Base-by-base conservation (phyloP, 164 flowering plant genomes). In the Annona squamosa region DNA sequence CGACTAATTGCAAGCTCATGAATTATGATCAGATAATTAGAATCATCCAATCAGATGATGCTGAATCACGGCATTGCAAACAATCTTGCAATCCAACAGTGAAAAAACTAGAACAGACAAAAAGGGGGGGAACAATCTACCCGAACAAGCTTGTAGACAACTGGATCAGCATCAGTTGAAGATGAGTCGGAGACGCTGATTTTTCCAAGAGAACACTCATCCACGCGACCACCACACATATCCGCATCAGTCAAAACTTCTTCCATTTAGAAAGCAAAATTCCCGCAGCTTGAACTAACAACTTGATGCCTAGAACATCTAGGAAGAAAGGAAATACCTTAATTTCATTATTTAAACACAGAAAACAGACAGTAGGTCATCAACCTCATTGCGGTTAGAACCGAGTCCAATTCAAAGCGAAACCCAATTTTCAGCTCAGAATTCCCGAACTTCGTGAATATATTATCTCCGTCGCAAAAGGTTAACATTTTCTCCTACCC, bases 171-270 rank as follows among this genome's bases (percentile, higher is more conserved):
- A 69, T 52, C 45, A 45, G 64, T 71, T 52, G 67, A 16, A 9
- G 86, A 76, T 69, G 83, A 79, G 4, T 76, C 41, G 5, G 72
- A 19, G 5, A 85, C 75, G 73, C 69, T 57, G 68, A 65, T 72
- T 44, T 77, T 78, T 19, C 52, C 80, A 69, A 62, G 78, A 43
- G 67, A 68, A 66, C 48, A 72, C 46, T 84, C 84, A 64, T 79
- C 78, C 52, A 72, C 42, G 62, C 64, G 79, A 72, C 76, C 87
- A 56, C 80, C 83, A 73, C 66, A 80, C 66, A 72, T 86, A 71
- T 82, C 85, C 75, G 78, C 81, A 75, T 74, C 83, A 78, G 78
- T 85, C 82, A 83, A 82, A 74, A 87, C 79, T 84, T 82, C 79
- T 84, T 82, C 94, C 97, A 91, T 89, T 77, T 79, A 74, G 74